A percentile compares a stretch with the other conserved stretches of the same genome.
Evolutionary conservation across 306 rosid species (phyloP).

Genomic region (Pyrus bretschneideri): DNA sequence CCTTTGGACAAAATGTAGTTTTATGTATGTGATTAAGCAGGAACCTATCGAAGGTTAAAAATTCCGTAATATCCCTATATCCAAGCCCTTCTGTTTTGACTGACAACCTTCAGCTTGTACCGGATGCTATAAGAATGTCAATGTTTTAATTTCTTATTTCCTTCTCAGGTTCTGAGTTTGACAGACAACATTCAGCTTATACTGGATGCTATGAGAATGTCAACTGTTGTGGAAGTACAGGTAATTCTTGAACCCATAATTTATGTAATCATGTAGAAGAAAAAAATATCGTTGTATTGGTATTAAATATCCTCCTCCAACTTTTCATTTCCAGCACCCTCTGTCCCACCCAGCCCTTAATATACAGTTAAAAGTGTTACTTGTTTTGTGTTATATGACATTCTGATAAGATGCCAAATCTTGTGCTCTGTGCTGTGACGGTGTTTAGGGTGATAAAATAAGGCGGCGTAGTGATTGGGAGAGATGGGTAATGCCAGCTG

Average conservation of each 20-base stretch:
- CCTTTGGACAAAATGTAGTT: not conserved
- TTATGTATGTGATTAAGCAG: not conserved
- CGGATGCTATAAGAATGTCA: slow-evolving; percentile 56
- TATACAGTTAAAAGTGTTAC: not conserved
- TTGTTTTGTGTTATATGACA: not conserved
- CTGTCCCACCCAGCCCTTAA: not conserved
- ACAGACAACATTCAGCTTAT: slow-evolving; percentile 66
- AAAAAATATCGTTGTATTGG: not conserved
- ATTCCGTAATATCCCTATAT: not conserved
- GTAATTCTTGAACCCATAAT: slow-evolving; percentile 29
- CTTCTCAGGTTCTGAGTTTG: slow-evolving; percentile 53
- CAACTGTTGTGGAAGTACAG: slow-evolving; percentile 60
- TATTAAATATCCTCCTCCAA: not conserved
- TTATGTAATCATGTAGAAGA: not conserved
- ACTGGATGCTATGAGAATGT: slow-evolving; percentile 53
- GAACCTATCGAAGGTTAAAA: not conserved
- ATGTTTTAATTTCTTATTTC: not conserved
- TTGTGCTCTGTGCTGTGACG: not conserved
- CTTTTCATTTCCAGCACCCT: not conserved
- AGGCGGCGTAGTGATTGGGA: slow-evolving; percentile 64
- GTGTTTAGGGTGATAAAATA: slow-evolving; percentile 63
- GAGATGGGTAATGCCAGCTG: slow-evolving; percentile 61
- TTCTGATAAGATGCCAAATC: not conserved
- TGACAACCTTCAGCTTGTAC: slow-evolving; percentile 52
- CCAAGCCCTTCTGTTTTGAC: slow-evolving; percentile 31